Conservation (phyloP, 768 basidiomycete genomes). For the Podaxis rugospora region DNA sequence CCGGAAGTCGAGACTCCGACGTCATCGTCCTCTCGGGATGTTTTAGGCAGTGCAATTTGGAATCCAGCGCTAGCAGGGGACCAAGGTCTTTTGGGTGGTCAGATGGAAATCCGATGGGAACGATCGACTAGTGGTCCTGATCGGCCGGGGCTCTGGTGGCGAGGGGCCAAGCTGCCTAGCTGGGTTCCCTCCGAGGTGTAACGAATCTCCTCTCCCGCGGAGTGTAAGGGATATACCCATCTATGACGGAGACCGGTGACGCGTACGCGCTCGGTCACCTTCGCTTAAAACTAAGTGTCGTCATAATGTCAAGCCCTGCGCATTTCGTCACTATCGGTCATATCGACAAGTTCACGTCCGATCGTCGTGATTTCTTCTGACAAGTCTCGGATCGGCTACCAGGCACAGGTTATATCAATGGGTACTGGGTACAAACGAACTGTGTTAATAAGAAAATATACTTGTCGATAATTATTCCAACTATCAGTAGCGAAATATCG, state of each 20-base stretch:
- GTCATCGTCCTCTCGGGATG: background rate
- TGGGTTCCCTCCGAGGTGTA: constrained; percentile 12
- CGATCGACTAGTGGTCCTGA: constrained; percentile 29
- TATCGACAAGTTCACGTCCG: background rate
- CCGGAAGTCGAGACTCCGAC: constrained; percentile 18
- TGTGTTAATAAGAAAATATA: background rate
- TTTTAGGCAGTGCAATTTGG: constrained; percentile 53
- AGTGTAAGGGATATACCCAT: background rate
- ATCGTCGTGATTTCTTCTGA: background rate
- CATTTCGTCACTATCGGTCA: background rate
- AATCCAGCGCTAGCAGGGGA: constrained; percentile 61
- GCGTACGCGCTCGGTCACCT: background rate
- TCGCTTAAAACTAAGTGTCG: background rate
- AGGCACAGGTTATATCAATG: background rate
- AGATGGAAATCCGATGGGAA: constrained; percentile 69
- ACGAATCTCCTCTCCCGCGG: background rate
- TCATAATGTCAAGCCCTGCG: background rate
- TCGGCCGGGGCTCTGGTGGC: constrained; percentile 43
- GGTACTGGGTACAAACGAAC: background rate
- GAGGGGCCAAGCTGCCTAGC: constrained; percentile 27
- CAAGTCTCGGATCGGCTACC: background rate
- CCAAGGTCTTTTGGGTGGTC: constrained; percentile 52
- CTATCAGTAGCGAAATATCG: no score
- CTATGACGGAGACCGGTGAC: background rate
- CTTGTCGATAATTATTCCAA: background rate